Base-by-base conservation (phyloP, 1,284 basidiomycete species). In the Apiotrichum veenhuisii region DNA sequence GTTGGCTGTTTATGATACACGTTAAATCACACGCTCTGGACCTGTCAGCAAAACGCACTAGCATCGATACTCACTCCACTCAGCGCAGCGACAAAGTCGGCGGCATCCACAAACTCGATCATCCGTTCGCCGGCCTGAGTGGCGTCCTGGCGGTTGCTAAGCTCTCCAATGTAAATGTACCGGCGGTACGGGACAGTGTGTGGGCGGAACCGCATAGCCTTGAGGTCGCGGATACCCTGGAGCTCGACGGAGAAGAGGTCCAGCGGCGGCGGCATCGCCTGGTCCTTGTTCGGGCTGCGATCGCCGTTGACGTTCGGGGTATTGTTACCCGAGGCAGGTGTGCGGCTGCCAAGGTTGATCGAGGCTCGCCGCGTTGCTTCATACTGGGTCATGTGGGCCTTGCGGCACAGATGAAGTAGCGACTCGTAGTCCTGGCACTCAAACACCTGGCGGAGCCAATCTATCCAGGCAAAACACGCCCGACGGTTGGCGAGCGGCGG, bases 131-230 rank as follows among this genome's bases (percentile, higher is more conserved):
- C 48, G 1, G 20, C 50, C 61, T 65, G 58, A 1, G 11, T 30
- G 15, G 43, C 36, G 20, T 44, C 44, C 44, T 38, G 37, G 34
- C 34, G 36, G 18, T 49, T 51, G 51, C 46, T 49, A 20, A 65
- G 42, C 30, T 60, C 55, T 5, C 67, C 70, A 12, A 74, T 58
- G 55, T 67, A 69, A 2, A 74, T 42, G 40, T 61, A 72, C 15
- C 69, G 58, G 33, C 67, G 57, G 52, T 71, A 72, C 15, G 65
- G 64, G 11, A 67, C 43, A 1, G 67, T 17, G 52, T 73, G 64
- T 8, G 68, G 67, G 40, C 64, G 51, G 12, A 48, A 46, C 23
- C 64, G 55, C 66, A 74, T 70, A 5, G 26, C 55, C 12, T 43
- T 49, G 22, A 72, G 41, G 55, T 72, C 72, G n/a, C 52, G 48